These are phyloP conservation scores for Cutaneotrichosporon sp. DNA, from an alignment of 1,284 basidiomycete genomes.

Conservation along the genomic window DNA sequence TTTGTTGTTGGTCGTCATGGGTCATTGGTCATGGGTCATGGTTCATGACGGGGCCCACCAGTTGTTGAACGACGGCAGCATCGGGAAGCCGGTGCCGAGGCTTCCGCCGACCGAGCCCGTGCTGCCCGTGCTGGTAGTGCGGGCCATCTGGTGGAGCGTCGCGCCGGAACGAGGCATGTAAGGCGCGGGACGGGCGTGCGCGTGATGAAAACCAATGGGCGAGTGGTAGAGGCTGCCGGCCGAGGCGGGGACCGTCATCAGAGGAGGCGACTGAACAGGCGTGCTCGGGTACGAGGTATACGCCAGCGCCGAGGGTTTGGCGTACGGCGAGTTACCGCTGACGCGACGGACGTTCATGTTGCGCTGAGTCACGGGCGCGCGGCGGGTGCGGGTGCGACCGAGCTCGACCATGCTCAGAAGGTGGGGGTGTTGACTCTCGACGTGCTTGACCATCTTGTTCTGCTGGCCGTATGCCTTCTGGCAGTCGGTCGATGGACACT, in stretches of 20 bases:
- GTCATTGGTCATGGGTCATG: neutral
- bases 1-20: neutral
- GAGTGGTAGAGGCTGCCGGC: slow-evolving; percentile 7
- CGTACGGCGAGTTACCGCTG: slow-evolving; percentile 5
- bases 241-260: slow-evolving; percentile 2
- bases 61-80: neutral
- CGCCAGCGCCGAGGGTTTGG: neutral
- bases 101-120: neutral
- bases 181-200: slow-evolving; percentile 3
- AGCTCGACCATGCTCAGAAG: slow-evolving; percentile 18
- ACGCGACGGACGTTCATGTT: slow-evolving; percentile 3
- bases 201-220: neutral
- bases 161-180: slow-evolving; percentile 1
- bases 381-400: slow-evolving; percentile 19
- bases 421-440: slow-evolving; percentile 26
- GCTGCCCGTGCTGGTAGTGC: neutral
- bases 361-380: slow-evolving; percentile 8
- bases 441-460: slow-evolving; percentile 33
- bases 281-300: slow-evolving; percentile 7
- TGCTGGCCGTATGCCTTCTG: slow-evolving; percentile 30
- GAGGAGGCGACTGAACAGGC: slow-evolving; percentile 6
- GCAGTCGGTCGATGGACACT: slow-evolving; percentile 22
- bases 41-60: neutral
- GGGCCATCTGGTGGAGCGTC: slow-evolving; percentile 1
- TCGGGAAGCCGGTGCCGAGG: neutral